phyloP scores from a whole-genome alignment of 352 stramenopile genomes.

The Phytophthora hybrid region DNA sequence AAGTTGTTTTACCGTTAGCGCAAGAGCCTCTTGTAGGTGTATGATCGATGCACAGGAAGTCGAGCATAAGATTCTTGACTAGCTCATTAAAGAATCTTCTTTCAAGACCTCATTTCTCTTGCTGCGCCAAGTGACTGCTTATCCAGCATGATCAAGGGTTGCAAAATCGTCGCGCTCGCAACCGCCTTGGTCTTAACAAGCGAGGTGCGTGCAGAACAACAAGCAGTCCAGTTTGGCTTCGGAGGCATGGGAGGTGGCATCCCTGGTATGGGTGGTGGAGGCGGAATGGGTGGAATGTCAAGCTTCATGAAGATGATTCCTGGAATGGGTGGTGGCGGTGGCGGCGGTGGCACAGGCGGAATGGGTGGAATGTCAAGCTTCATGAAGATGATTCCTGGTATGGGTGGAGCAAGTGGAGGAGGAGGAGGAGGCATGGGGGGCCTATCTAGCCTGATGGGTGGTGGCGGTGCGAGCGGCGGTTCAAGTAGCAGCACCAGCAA shows the following conservation, averaged over 20 bases:
- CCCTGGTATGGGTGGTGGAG: too few species aligned
- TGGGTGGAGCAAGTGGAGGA: background rate
- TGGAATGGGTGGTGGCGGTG: background rate
- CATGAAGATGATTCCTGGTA: slow-evolving; percentile 5
- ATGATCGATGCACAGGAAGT: too few species aligned
- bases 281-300: too few species aligned
- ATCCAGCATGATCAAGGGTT: background rate
- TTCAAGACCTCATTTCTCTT: too few species aligned
- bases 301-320: background rate
- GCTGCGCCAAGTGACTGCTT: too few species aligned
- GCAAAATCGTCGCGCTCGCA: background rate
- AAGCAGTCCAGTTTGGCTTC: background rate
- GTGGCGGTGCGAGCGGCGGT: background rate
- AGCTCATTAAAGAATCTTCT: too few species aligned
- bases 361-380: background rate
- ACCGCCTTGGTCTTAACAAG: background rate
- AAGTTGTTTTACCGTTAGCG: too few species aligned
- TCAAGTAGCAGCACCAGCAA: background rate
- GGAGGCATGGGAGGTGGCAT: background rate
- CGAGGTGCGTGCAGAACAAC: background rate
- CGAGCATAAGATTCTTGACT: too few species aligned
- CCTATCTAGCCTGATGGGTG: background rate
- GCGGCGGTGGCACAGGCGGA: background rate
- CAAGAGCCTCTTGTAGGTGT: too few species aligned
- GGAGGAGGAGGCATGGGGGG: background rate